Percentiles rank a stretch among this genome's conserved stretches.
phyloP scores from a whole-genome alignment of 495 filamentous ascomycete genomes.

The Neurospora sp. region DNA sequence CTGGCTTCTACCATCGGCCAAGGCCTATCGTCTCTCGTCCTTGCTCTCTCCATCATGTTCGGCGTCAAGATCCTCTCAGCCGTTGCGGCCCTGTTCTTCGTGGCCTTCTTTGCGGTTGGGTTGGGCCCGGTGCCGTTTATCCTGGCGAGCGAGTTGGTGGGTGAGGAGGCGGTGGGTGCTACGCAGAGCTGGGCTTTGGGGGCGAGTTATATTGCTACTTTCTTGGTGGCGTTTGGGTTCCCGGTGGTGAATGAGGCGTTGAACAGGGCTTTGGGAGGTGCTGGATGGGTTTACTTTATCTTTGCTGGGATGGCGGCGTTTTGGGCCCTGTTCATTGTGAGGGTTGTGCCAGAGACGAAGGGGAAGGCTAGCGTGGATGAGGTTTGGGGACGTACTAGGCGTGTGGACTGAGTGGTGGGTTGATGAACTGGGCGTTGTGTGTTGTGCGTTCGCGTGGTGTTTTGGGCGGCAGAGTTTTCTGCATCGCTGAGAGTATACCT shows the following conservation, averaged over 20 bases:
- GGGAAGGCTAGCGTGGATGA: constrained; percentile 73
- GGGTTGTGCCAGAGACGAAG: constrained; percentile 72
- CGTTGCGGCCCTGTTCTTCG: constrained; percentile 71
- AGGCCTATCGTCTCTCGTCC: constrained; percentile 58
- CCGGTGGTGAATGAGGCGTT: constrained; percentile 68
- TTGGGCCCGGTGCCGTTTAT: constrained; percentile 93
- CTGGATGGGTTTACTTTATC: constrained; percentile 78
- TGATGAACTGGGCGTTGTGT: background rate
- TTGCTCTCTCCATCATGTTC: constrained; percentile 66
- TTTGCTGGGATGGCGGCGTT: constrained; percentile 65
- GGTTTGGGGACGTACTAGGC: constrained; percentile 67
- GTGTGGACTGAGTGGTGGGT: constrained; percentile 31
- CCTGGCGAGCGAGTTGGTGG: constrained; percentile 78
- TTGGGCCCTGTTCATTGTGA: constrained; percentile 54
- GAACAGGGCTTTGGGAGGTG: constrained; percentile 45
- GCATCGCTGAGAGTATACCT: background rate
- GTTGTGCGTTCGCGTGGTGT: background rate
- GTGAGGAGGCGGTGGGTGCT: constrained; percentile 77
- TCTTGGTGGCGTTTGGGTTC: constrained; percentile 87
- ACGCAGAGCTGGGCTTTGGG: constrained; percentile 76
- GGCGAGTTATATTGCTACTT: constrained; percentile 85
- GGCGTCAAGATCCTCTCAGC: constrained; percentile 64
- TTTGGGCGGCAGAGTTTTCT: background rate
- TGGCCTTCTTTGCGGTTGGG: constrained; percentile 81
- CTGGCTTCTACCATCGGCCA: constrained; percentile 74